A percentile compares a stretch with the other conserved stretches of the same genome.
Evolutionary conservation across 2,329 filamentous ascomycete species (phyloP).

Genomic region (Parafenestella ontariensis): DNA sequence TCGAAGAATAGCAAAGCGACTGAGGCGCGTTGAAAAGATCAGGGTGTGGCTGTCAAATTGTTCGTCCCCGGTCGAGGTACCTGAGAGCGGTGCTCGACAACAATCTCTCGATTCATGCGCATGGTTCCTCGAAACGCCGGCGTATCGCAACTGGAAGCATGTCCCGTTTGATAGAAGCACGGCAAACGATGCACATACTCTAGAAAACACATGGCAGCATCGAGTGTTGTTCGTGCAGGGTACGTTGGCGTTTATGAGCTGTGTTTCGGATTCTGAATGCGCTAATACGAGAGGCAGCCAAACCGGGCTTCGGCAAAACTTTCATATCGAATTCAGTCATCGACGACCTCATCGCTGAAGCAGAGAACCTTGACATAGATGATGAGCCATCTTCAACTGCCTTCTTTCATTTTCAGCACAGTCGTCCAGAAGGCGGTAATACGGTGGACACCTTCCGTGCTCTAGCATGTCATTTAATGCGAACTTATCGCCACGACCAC

Average conservation of each 20-base stretch:
- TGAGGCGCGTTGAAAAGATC: constrained; percentile 34
- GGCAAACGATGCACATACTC: constrained; percentile 24
- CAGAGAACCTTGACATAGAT: constrained; percentile 29
- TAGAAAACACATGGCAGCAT: constrained; percentile 33
- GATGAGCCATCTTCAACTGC: constrained; percentile 30
- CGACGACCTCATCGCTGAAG: constrained; percentile 27
- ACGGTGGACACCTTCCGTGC: constrained; percentile 33
- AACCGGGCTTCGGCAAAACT: constrained; percentile 41
- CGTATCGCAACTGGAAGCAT: constrained; percentile 37
- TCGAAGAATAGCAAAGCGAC: constrained; percentile 30
- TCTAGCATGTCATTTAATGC: constrained; percentile 33
- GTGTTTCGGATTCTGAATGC: not conserved
- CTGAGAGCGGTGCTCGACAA: constrained; percentile 15
- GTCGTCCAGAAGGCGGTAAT: constrained; percentile 20
- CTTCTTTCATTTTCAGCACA: constrained; percentile 34
- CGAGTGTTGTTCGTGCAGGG: constrained; percentile 42
- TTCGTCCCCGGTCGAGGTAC: constrained; percentile 14
- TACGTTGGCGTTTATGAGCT: constrained; percentile 5
- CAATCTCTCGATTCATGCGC: constrained; percentile 24
- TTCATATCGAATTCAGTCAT: constrained; percentile 32
- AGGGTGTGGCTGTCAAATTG: constrained; percentile 33
- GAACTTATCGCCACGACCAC: constrained; percentile 30
- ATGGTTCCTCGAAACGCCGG: constrained; percentile 33
- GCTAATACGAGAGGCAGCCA: constrained; percentile 25
- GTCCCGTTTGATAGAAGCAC: constrained; percentile 21